Base-by-base conservation (phyloP, 83 land plant species). In the Picea mariana region DNA sequence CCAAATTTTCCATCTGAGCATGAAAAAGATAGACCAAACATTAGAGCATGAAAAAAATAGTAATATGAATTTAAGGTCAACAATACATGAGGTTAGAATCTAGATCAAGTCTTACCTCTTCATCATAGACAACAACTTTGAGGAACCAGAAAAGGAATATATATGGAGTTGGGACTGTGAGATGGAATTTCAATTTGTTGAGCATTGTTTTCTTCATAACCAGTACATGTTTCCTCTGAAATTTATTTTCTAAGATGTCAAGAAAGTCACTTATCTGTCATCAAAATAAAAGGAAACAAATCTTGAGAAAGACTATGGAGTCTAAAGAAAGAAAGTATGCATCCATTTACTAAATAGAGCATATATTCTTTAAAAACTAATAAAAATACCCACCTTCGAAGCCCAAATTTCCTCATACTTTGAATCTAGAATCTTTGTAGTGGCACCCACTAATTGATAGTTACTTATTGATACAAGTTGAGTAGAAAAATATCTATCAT, bases 341-440 rank as follows among this genome's bases (percentile, higher is more conserved):
- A n/a, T n/a, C n/a, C n/a, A n/a, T n/a, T n/a, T n/a, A n/a, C n/a
- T n/a, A 42, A 6, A 7, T 26, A 31, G 38, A 77, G 24, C 21
- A 77, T 80, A 18, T 18, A 12, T 7, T 55, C 40, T 3, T 12
- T 7, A 42, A 42, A n/a, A 42, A 55, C 9, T 4, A 5, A 18
- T 12, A 5, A 64, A 52, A 52, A 26, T 15, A 24, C 78, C 58
- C 11, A 91, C 96, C 95, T 91, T 90, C 20, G 98, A 96, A 11
- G 96, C 93, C 98, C 98, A 95, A n/a, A 95, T 93, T 84, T 95
- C 98, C 81, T 95, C 98, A 59, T 95, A 95, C 60, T 95, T 95
- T 62, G 83, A 85, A 24, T 86, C 88, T 38, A 89, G 60, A 27
- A 89, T 89, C 91, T 87, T 87, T 42, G 88, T 86, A 65, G 85